These are phyloP conservation scores for Chaetomidium leptoderma DNA, from an alignment of 495 filamentous ascomycete genomes.

Conservation along the genomic window DNA sequence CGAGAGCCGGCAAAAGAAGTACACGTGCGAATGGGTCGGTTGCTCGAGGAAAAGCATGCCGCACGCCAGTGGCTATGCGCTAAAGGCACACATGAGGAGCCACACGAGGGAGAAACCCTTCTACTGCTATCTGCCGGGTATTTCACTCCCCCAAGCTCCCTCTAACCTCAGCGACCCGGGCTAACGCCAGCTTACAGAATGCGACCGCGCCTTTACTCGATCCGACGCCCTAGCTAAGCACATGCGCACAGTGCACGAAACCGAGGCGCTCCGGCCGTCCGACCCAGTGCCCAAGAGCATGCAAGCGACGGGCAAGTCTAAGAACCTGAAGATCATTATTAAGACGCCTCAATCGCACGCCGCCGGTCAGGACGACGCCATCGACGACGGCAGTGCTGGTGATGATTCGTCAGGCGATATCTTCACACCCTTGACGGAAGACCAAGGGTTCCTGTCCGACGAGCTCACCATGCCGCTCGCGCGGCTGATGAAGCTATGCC, in stretches of 20 bases:
- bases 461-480: conserved; percentile 67
- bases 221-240: conserved; percentile 97
- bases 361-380: conserved; percentile 50
- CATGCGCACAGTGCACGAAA: conserved; percentile 98
- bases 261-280: conserved; percentile 82
- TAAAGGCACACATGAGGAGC: conserved; percentile 94
- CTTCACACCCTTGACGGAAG: conserved; percentile 51
- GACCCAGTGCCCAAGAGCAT: conserved; percentile 78
- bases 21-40: conserved; percentile 91
- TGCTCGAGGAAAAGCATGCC: conserved; percentile 81
- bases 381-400: conserved; percentile 49
- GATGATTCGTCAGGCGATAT: conserved; percentile 44
- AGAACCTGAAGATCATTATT: conserved; percentile 62
- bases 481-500: conserved; percentile 67
- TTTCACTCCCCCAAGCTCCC: background rate
- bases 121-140: conserved; percentile 91
- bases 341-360: conserved; percentile 54
- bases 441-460: conserved; percentile 64
- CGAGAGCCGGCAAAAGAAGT: conserved; percentile 64
- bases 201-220: conserved; percentile 93
- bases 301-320: conserved; percentile 54
- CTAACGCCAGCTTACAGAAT: conserved; percentile 56
- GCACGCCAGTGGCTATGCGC: conserved; percentile 90
- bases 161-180: background rate
- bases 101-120: conserved; percentile 98